Evolutionary conservation across 2,329 filamentous ascomycete genomes (phyloP), one percentile per base, ranked within the genome.

Genomic region (Nothomitra cinnamomea): DNA sequence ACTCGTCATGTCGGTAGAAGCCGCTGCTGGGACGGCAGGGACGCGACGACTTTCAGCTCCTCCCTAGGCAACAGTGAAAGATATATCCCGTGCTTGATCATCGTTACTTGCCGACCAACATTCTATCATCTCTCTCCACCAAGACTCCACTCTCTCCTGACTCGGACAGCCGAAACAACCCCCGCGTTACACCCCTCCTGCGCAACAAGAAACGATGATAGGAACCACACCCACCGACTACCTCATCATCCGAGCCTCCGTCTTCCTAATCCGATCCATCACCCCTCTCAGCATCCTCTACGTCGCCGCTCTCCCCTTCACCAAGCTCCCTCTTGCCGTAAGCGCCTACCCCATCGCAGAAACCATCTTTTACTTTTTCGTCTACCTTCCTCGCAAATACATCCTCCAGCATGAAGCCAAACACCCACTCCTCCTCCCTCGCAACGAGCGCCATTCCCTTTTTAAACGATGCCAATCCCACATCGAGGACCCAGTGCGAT

Each of bases 391-490:
- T 45, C 73, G 72, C 57, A 71, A 69, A 54, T 61, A 61, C 17
- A 62, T 70, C 55, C 70, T 80, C 13, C 76, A 80, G 60, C 66
- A 62, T 32, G 68, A 72, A 48, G 73, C 77, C 10, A 56, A 65
- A 6, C 76, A 79, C 62, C 77, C 76, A 1, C 64, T 67, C 6
- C 58, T 65, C 1, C 62, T 73, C 10, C 67, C 70, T 1, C 67
- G 65, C 36, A 61, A 71, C 3, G 69, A 78, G 52, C 72, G 82
- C 25, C 66, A 68, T 42, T 69, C 64, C 1, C 66, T 86, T 2
- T 83, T 85, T 60, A 64, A 71, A 52, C 71, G 71, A 40, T 79
- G 78, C 64, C 68, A 74, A 56, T 67, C 66, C 32, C 77, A 75
- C 58, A 70, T 82, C 2, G 67, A 74, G 0, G 72, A 79, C 57